Evolutionary conservation across 176 grass and related monocot species (phyloP).

Genomic region (Pontederia crassipes): DNA sequence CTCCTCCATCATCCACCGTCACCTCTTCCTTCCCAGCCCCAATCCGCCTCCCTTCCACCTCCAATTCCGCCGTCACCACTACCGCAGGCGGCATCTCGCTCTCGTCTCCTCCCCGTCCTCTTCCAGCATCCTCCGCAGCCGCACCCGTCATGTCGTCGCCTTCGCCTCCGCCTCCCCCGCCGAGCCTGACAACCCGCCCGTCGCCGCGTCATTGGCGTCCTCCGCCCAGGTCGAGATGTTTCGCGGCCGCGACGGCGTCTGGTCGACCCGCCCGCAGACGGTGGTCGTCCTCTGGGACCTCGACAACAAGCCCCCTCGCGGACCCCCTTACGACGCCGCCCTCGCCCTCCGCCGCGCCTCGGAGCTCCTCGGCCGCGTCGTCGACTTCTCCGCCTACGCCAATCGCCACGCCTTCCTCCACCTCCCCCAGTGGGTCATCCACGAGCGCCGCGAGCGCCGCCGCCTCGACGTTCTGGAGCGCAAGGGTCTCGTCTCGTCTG

Average conservation of each 20-base stretch:
- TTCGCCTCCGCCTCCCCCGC: slow-evolving; percentile 4
- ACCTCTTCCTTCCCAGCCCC: too few relatives aligned
- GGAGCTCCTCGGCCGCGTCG: slow-evolving; percentile 60
- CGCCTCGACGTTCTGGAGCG: slow-evolving; percentile 58
- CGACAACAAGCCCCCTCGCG: slow-evolving; percentile 89
- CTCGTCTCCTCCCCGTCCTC: not conserved
- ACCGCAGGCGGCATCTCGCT: too few relatives aligned
- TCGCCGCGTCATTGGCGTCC: not conserved
- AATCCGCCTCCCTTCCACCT: slow-evolving; percentile 1
- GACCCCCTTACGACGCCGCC: slow-evolving; percentile 57
- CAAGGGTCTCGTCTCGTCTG: slow-evolving; percentile 28
- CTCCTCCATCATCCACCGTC: too few relatives aligned
- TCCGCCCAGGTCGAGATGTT: slow-evolving; percentile 45
- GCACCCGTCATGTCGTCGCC: not conserved
- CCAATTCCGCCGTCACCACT: not conserved
- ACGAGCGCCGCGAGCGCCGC: slow-evolving; percentile 56
- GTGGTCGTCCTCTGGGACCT: slow-evolving; percentile 89
- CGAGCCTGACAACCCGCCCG: slow-evolving; percentile 16
- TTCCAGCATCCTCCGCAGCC: slow-evolving; percentile 8
- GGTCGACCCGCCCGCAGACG: slow-evolving; percentile 35
- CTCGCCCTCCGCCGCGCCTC: slow-evolving; percentile 42
- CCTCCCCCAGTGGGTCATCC: slow-evolving; percentile 56
- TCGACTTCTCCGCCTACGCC: slow-evolving; percentile 74
- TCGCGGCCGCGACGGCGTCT: slow-evolving; percentile 30
- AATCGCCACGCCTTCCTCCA: slow-evolving; percentile 83